These are phyloP conservation scores for Botrytis fabae DNA, from an alignment of 2,329 filamentous ascomycete genomes.

Conservation along the genomic window DNA sequence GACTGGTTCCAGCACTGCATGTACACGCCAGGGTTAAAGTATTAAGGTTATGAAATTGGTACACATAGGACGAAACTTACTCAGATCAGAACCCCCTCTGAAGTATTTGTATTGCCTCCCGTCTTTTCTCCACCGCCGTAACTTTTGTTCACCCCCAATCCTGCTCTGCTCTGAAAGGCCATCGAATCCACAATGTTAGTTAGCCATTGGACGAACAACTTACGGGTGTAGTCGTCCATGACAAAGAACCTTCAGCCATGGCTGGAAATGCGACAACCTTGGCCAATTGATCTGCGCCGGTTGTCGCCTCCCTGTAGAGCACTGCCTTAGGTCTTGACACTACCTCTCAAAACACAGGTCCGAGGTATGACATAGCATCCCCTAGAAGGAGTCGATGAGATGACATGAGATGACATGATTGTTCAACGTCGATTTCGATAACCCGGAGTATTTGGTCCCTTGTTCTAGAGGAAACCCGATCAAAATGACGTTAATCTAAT, in stretches of 20 bases:
- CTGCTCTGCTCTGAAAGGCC: neutral
- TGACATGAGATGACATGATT: neutral
- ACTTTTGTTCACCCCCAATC: neutral
- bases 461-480: neutral
- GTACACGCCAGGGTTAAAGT: neutral
- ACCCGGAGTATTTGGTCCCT: neutral
- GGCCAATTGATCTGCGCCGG: conserved; percentile 10
- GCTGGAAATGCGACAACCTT: conserved; percentile 17
- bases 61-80: neutral
- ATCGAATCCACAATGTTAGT: neutral
- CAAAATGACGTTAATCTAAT: neutral
- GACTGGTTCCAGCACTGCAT: neutral
- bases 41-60: neutral
- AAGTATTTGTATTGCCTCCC: neutral
- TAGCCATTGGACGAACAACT: neutral
- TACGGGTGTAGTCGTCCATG: conserved; percentile 2
- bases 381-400: neutral
- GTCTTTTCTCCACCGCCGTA: neutral
- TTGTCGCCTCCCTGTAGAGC: neutral
- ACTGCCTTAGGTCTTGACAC: conserved; percentile 11
- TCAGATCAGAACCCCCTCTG: neutral
- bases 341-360: neutral
- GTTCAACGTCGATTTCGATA: neutral
- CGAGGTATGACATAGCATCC: conserved; percentile 22
- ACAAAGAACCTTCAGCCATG: conserved; percentile 18